These are phyloP conservation scores for Monosporascus sp. DNA, from an alignment of 2,329 filamentous ascomycete genomes.

Conservation along the genomic window DNA sequence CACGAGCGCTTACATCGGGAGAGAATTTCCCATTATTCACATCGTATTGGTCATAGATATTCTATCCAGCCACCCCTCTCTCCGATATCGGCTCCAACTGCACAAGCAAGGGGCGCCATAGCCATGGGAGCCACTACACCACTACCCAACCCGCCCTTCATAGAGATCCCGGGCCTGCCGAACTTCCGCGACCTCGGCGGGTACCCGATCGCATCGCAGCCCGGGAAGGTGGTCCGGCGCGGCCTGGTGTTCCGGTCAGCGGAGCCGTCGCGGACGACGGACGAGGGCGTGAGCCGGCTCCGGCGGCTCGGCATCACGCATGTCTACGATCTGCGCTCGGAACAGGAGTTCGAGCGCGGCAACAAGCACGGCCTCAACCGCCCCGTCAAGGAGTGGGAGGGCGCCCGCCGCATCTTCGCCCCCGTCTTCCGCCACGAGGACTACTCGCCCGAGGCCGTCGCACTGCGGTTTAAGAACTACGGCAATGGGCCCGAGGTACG, in stretches of 20 bases:
- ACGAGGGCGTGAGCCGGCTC: slow-evolving; percentile 46
- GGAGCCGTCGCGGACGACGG: slow-evolving; percentile 55
- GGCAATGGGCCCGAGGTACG: slow-evolving; percentile 16
- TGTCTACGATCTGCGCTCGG: slow-evolving; percentile 26
- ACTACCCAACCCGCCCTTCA: slow-evolving; percentile 39
- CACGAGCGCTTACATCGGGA: too few species aligned
- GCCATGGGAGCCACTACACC: background rate
- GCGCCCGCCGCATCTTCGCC: slow-evolving; percentile 48
- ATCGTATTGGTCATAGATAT: too few species aligned
- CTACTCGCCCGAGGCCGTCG: slow-evolving; percentile 52
- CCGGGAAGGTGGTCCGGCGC: slow-evolving; percentile 38
- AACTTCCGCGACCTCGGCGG: slow-evolving; percentile 68
- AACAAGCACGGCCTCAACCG: slow-evolving; percentile 25
- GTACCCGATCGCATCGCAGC: slow-evolving; percentile 36
- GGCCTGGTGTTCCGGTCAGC: slow-evolving; percentile 62
- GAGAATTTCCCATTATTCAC: too few species aligned
- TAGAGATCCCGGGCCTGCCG: slow-evolving; percentile 49
- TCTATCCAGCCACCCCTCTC: too few species aligned
- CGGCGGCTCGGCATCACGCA: slow-evolving; percentile 52
- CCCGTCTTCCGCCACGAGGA: slow-evolving; percentile 56
- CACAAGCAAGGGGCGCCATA: background rate
- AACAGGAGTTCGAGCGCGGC: slow-evolving; percentile 52
- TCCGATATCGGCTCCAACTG: too few species aligned
- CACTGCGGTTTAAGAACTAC: slow-evolving; percentile 52
- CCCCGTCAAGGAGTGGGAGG: slow-evolving; percentile 40